phyloP scores from a whole-genome alignment of 495 filamentous ascomycete genomes.

The Aspergillus panamensis region DNA sequence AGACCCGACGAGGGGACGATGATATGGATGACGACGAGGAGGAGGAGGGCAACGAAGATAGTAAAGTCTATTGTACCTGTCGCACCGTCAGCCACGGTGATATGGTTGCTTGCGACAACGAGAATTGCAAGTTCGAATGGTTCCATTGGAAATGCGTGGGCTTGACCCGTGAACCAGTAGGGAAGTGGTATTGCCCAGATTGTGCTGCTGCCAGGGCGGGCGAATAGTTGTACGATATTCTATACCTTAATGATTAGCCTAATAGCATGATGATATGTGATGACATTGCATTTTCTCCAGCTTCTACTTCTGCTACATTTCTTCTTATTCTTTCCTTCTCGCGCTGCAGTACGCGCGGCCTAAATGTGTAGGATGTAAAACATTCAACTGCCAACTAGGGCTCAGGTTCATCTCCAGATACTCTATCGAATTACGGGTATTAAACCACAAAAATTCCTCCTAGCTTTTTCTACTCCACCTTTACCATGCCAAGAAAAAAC shows the following conservation, averaged over 20 bases:
- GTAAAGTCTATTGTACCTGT: slow-evolving; percentile 87
- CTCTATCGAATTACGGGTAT: background rate
- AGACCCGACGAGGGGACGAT: slow-evolving; percentile 39
- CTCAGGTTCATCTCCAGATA: background rate
- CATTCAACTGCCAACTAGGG: background rate
- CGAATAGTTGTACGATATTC: slow-evolving; percentile 11
- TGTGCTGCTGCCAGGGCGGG: slow-evolving; percentile 51
- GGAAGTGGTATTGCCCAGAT: slow-evolving; percentile 87
- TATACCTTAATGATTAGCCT: slow-evolving; percentile 1
- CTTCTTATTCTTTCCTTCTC: background rate
- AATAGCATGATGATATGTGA: slow-evolving; percentile 3
- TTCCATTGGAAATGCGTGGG: slow-evolving; percentile 98
- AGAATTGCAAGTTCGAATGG: slow-evolving; percentile 90
- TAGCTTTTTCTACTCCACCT: background rate
- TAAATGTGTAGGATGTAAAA: background rate
- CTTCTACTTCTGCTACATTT: background rate
- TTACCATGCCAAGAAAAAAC: slow-evolving; percentile 10
- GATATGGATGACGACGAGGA: slow-evolving; percentile 69
- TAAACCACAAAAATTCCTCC: background rate
- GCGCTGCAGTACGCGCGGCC: background rate
- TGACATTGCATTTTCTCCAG: slow-evolving; percentile 7
- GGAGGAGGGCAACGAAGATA: slow-evolving; percentile 84
- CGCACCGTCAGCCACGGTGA: slow-evolving; percentile 91
- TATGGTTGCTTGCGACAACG: slow-evolving; percentile 98
- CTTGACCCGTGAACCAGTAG: slow-evolving; percentile 80